Evolutionary conservation across 2,329 filamentous ascomycete species (phyloP), one percentile per base, ranked within the genome.

Genomic region (Pyrenophora tritici-repentis): DNA sequence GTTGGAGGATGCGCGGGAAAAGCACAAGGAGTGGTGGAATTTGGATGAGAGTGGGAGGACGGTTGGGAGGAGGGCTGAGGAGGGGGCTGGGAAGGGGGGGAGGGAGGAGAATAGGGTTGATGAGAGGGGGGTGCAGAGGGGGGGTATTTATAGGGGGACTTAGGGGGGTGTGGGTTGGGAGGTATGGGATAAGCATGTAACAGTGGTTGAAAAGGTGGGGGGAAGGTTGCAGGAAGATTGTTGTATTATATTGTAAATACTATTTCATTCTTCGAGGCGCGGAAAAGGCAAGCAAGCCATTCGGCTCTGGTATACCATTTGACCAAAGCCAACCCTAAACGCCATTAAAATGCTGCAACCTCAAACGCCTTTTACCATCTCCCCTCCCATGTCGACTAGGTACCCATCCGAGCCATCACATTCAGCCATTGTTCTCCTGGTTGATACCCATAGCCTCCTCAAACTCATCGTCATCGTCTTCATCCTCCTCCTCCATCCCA

Each of bases 21-120:
- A 76, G 56, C 78, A 80, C 62, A 72, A 74, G 58, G 78, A 81
- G 60, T 82, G 78, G 78, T 82, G 79, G 79, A 77, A 70, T 43
- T 43, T 77, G 52, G 75, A 76, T 55, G 75, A 76, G 50, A 16
- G 57, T 7, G 75, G 74, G 16, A 61, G 61, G 45, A 43, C 63
- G 61, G 46, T 61, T 52, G 67, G 68, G 42, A 67, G 55, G 58
- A 56, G 18, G 45, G 48, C 49, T 45, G 47, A 42, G 31, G 54
- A 42, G 14, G 50, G 42, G 42, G 20, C 10, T 7, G 33, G 38
- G 12, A 3, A 50, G 26, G 34, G 45, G 36, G 41, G 60, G 44
- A 40, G 51, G 10, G 56, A 63, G 37, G 61, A 63, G 52, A 59
- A 60, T 44, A 48, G 46, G 14, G 56, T 62, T 3, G 63, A 64